Percentiles rank a stretch among this genome's conserved stretches.
Conservation (phyloP, 2,329 filamentous ascomycete genomes). For the Colletotrichum eremochloae region DNA sequence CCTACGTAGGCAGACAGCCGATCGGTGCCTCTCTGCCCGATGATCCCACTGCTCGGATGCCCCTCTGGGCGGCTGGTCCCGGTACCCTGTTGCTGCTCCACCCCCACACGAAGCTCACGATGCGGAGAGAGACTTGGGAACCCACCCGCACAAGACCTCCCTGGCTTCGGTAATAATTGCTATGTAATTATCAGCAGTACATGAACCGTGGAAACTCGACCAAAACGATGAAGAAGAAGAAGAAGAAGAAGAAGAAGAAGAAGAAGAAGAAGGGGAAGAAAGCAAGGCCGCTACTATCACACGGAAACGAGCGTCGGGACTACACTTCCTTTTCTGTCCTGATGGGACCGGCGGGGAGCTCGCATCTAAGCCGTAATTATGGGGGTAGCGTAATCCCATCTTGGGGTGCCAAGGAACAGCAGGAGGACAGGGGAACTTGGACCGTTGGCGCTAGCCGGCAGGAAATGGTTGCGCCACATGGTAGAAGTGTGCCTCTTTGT, state of each 20-base stretch:
- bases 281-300: neutral
- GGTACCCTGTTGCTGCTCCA: constrained; percentile 18
- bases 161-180: neutral
- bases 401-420: neutral
- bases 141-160: neutral
- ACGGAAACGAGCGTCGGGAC: constrained; percentile 6
- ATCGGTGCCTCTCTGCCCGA: neutral
- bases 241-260: constrained; percentile 15
- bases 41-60: neutral
- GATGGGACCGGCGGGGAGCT: neutral
- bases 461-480: constrained; percentile 10
- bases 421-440: constrained; percentile 3
- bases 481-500: neutral
- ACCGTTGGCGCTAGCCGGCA: constrained; percentile 14
- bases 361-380: constrained; percentile 24
- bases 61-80: neutral
- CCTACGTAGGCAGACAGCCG: no score
- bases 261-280: constrained; percentile 8
- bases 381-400: neutral
- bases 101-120: constrained; percentile 19
- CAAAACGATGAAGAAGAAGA: constrained; percentile 19
- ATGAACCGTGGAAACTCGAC: neutral
- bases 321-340: constrained; percentile 22
- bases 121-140: constrained; percentile 13
- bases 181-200: neutral